Evolutionary conservation across 371 early-diverging fungal species (phyloP), one percentile per base, ranked within the genome.

Genomic region (Haplosporangium sp.): DNA sequence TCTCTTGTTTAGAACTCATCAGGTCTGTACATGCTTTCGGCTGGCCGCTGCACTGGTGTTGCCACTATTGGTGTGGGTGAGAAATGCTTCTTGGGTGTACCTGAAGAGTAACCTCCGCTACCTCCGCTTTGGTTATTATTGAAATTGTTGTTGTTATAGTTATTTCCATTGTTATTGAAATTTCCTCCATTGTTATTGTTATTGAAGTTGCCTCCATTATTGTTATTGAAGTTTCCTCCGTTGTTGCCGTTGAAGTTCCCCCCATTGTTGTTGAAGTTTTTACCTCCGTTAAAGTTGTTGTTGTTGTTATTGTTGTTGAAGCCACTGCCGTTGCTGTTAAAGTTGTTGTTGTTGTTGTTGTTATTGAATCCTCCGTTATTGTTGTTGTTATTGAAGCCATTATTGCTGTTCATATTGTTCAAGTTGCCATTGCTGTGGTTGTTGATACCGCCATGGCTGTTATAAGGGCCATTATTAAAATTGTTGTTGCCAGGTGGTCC

Each of bases 1-100:
- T 29, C 29, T 29, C 29, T 29, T 29, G 29, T 29, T 64, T 61
- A 74, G 38, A 74, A 55, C 21, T 60, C 75, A 5, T 59, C 64
- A 18, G 75, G 75, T 5, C 52, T 53, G 55, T 69, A 74, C 75
- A 74, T 74, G 61, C 57, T 58, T 20, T 18, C 68, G n/a, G 37
- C 46, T 9, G 52, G 6, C 21, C 51, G 61, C 14, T 54, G 36
- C 38, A 51, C 65, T 10, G 72, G 59, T 14, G 63, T 63, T 23
- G 45, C 54, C 36, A 53, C 36, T 3, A 55, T 59, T 56, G 74
- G 64, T 57, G 64, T 64, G 37, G 74, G 64, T 6, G 61, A 40
- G n/a, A 64, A 64, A 8, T 51, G 47, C 52, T 55, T 62, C 36
- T 53, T 67, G 54, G 43, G 6, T n/a, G 29, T 23, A 21, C 36